A percentile compares a stretch with the other conserved stretches of the same genome.
These are phyloP conservation scores for Podaxis sp. DNA, from an alignment of 768 basidiomycete species.

Conservation along the genomic window DNA sequence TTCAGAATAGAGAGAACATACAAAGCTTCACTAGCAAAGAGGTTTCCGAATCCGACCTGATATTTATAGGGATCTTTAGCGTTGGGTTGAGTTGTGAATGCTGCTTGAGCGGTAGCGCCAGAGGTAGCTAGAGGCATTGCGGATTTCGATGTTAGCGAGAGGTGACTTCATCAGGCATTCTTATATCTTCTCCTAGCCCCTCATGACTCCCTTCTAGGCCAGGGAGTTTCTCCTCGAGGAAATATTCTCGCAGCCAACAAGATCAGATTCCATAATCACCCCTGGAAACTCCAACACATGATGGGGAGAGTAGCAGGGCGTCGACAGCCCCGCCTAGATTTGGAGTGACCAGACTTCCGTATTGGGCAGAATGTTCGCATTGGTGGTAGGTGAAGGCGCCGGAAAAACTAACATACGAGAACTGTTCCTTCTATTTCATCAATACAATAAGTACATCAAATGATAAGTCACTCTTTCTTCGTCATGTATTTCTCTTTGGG, in stretches of 20 bases:
- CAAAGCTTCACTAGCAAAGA: constrained; percentile 57
- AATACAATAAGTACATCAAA: neutral
- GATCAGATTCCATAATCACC: neutral
- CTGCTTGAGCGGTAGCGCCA: constrained; percentile 39
- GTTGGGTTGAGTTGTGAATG: constrained; percentile 36
- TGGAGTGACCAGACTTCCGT: neutral
- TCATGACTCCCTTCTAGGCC: neutral
- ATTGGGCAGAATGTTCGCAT: constrained; percentile 9
- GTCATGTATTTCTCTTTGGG: neutral
- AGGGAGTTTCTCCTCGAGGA: constrained; percentile 8
- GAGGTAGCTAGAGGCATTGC: constrained; percentile 28
- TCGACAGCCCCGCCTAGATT: neutral
- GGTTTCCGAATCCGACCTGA: constrained; percentile 59
- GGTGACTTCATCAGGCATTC: neutral
- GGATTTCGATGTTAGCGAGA: neutral
- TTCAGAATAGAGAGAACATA: constrained; percentile 25
- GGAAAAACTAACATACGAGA: neutral
- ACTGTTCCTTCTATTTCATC: neutral
- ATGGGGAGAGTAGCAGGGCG: neutral
- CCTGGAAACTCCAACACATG: neutral
- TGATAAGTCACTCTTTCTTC: neutral
- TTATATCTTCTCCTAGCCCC: neutral
- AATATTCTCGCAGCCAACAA: constrained; percentile 9
- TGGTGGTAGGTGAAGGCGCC: neutral
- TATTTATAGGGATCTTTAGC: constrained; percentile 55